phyloP scores from a whole-genome alignment of 2,329 filamentous ascomycete genomes.

The Beauveria medogensis region DNA sequence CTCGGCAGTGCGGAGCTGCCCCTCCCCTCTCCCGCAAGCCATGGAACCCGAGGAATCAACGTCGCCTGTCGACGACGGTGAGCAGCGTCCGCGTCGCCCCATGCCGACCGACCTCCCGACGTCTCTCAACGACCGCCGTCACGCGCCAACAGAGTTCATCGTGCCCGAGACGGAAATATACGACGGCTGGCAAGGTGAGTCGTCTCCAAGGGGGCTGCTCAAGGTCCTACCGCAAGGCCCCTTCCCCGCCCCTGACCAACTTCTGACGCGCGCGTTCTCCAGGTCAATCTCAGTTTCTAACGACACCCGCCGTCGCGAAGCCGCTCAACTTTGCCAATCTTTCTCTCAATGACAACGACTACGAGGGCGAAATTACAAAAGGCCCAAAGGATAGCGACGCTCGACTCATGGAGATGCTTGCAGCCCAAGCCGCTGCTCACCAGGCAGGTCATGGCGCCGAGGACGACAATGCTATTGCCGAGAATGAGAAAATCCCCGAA shows the following conservation, averaged over 20 bases:
- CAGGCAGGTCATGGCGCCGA: slow-evolving; percentile 63
- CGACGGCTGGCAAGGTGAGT: slow-evolving; percentile 90
- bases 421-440: slow-evolving; percentile 75
- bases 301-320: slow-evolving; percentile 74
- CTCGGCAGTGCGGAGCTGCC: slow-evolving; percentile 26
- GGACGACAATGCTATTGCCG: slow-evolving; percentile 71
- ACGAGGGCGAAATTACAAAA: slow-evolving; percentile 52
- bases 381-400: slow-evolving; percentile 67
- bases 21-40: slow-evolving; percentile 27
- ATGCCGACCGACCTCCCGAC: slow-evolving; percentile 83
- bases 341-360: slow-evolving; percentile 71
- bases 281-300: slow-evolving; percentile 96
- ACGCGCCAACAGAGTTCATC: slow-evolving; percentile 52
- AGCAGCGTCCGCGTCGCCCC: slow-evolving; percentile 29
- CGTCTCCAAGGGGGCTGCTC: slow-evolving; percentile 3
- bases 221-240: slow-evolving; percentile 6
- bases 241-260: slow-evolving; percentile 10
- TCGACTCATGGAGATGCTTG: slow-evolving; percentile 90
- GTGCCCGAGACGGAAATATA: slow-evolving; percentile 91
- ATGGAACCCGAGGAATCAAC: slow-evolving; percentile 52
- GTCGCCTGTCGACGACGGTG: slow-evolving; percentile 32
- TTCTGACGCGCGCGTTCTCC: slow-evolving; percentile 19
- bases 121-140: slow-evolving; percentile 80
- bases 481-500: slow-evolving; percentile 64
- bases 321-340: slow-evolving; percentile 76